A percentile compares a stretch with the other conserved stretches of the same genome.
Evolutionary conservation across 1,139 yeast genomes (phyloP).

Genomic region (Kodamaea derodonti): DNA sequence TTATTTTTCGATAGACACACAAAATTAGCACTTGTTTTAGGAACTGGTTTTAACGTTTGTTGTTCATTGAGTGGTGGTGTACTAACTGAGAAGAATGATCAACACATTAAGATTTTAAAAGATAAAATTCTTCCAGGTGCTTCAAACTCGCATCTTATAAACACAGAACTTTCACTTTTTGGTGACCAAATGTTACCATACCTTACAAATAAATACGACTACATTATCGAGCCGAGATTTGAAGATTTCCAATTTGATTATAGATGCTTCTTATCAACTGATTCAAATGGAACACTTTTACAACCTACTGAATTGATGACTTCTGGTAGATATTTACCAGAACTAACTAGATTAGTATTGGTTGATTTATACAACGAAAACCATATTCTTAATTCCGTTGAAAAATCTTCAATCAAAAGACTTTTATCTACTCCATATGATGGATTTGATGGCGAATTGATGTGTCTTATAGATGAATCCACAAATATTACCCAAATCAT

Average conservation of each 20-base stretch:
- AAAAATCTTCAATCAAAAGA: constrained; percentile 5
- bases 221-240: constrained; percentile 34
- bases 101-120: constrained; percentile 23
- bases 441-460: constrained; percentile 38
- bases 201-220: constrained; percentile 36
- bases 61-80: constrained; percentile 27
- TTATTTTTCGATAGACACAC: constrained; percentile 34
- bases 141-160: constrained; percentile 23
- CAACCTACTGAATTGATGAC: constrained; percentile 56
- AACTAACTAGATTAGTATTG: constrained; percentile 42
- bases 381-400: constrained; percentile 29
- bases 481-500: constrained; percentile 20
- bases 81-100: constrained; percentile 4
- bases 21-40: constrained; percentile 43
- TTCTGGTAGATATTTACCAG: constrained; percentile 56
- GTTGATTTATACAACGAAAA: constrained; percentile 27
- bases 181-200: constrained; percentile 30
- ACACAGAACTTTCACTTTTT: constrained; percentile 41
- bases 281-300: constrained; percentile 30
- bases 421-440: constrained; percentile 23
- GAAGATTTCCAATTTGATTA: constrained; percentile 20
- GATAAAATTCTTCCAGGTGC: constrained; percentile 11
- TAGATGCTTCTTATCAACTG: constrained; percentile 32
- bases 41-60: constrained; percentile 45
- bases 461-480: constrained; percentile 35